Percentiles rank a stretch among this genome's conserved stretches.
Evolutionary conservation across 192 early-diverging fungal genomes (phyloP).

Genomic region (Podila epicladia): DNA sequence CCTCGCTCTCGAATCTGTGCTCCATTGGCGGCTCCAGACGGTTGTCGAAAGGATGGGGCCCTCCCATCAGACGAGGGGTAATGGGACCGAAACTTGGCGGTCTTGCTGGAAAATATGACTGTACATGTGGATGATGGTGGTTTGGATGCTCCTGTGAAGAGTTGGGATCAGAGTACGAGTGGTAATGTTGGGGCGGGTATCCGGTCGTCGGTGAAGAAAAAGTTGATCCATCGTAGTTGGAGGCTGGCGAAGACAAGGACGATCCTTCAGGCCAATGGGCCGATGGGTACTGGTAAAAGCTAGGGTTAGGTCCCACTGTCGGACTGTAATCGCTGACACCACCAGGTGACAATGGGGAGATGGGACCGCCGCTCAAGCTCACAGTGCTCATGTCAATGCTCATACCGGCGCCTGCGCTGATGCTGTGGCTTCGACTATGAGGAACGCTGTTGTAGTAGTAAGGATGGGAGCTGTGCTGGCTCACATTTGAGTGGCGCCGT

Average conservation of each 20-base stretch:
- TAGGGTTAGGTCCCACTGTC: background rate
- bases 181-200: conserved; percentile 6
- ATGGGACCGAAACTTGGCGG: conserved; percentile 35
- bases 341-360: conserved; percentile 37
- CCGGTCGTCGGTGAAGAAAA: conserved; percentile 35
- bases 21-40: conserved; percentile 32
- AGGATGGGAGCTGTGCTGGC: conserved; percentile 26
- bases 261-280: conserved; percentile 30
- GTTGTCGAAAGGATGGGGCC: conserved; percentile 35
- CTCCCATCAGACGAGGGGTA: conserved; percentile 35
- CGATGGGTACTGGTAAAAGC: conserved; percentile 3
- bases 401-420: conserved; percentile 45
- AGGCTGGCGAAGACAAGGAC: conserved; percentile 40
- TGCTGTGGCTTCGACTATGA: conserved; percentile 43
- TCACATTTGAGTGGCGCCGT: conserved; percentile 27
- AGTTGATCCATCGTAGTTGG: conserved; percentile 34
- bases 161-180: conserved; percentile 15
- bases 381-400: conserved; percentile 20
- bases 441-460: conserved; percentile 14
- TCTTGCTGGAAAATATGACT: conserved; percentile 24
- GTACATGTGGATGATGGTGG: conserved; percentile 13
- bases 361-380: conserved; percentile 11
- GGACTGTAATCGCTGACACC: conserved; percentile 20
- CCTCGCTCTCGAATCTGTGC: conserved; percentile 17
- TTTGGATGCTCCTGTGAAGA: conserved; percentile 23